phyloP scores from a whole-genome alignment of 192 early-diverging fungal species.

The Coemansia aciculifera region DNA sequence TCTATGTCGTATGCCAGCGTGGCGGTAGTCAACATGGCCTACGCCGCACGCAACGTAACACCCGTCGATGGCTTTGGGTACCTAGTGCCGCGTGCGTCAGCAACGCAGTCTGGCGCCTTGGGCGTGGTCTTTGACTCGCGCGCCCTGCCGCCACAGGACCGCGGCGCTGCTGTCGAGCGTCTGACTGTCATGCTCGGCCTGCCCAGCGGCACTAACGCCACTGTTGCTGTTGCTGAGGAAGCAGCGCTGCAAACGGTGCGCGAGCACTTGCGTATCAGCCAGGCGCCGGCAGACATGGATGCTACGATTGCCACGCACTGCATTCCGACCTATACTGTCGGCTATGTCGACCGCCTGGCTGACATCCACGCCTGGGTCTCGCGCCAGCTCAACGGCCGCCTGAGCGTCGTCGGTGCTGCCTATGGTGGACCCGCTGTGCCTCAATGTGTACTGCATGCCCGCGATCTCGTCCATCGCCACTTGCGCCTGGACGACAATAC shows the following conservation, averaged over 20 bases:
- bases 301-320: constrained; percentile 70
- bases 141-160: constrained; percentile 69
- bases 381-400: constrained; percentile 52
- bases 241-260: constrained; percentile 63
- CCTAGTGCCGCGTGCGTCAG: constrained; percentile 71
- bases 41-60: constrained; percentile 50
- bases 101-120: constrained; percentile 55
- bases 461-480: constrained; percentile 61
- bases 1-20: constrained; percentile 74
- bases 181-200: constrained; percentile 89
- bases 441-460: constrained; percentile 72
- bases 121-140: constrained; percentile 90
- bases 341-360: constrained; percentile 69
- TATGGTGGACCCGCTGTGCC: constrained; percentile 85
- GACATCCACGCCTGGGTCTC: constrained; percentile 62
- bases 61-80: constrained; percentile 88
- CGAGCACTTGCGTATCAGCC: constrained; percentile 61
- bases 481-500: constrained; percentile 34
- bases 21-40: constrained; percentile 83
- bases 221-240: constrained; percentile 18
- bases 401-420: constrained; percentile 78
- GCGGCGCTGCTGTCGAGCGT: constrained; percentile 36
- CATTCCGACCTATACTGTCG: constrained; percentile 88
- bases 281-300: constrained; percentile 48
- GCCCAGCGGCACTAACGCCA: constrained; percentile 11